Conservation (phyloP, 495 filamentous ascomycete species). For the Daldinia decipiens region DNA sequence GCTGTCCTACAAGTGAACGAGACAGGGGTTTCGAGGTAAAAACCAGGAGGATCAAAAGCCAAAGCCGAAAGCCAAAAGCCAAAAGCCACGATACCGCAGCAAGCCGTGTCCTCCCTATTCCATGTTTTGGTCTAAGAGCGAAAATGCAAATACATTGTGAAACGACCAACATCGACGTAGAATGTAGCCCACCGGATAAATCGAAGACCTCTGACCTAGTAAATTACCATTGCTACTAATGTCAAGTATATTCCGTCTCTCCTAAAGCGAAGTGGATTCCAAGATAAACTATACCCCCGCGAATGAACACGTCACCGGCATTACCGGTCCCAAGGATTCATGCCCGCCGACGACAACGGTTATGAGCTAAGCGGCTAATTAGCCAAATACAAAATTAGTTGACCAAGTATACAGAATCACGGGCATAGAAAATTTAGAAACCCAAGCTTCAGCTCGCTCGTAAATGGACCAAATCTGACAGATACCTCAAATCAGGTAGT, state of each 20-base stretch:
- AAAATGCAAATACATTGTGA: constrained; percentile 8
- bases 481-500: neutral
- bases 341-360: constrained; percentile 19
- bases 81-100: constrained; percentile 36
- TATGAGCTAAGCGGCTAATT: constrained; percentile 6
- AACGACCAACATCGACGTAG: constrained; percentile 7
- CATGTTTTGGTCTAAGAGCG: neutral
- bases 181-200: constrained; percentile 10
- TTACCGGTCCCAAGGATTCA: constrained; percentile 25
- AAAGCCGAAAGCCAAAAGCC: neutral
- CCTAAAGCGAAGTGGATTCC: constrained; percentile 17
- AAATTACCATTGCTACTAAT: constrained; percentile 7
- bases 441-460: neutral
- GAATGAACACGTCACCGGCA: constrained; percentile 33
- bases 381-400: constrained; percentile 12
- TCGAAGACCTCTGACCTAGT: too few relatives aligned
- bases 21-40: neutral
- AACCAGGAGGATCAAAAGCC: neutral
- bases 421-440: constrained; percentile 12
- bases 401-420: constrained; percentile 13
- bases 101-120: constrained; percentile 31
- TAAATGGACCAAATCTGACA: neutral
- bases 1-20: constrained; percentile 2
- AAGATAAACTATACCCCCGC: constrained; percentile 21
- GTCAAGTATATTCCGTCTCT: neutral